Evolutionary conservation across 192 early-diverging fungal genomes (phyloP).

Genomic region (Backusella luteola): DNA sequence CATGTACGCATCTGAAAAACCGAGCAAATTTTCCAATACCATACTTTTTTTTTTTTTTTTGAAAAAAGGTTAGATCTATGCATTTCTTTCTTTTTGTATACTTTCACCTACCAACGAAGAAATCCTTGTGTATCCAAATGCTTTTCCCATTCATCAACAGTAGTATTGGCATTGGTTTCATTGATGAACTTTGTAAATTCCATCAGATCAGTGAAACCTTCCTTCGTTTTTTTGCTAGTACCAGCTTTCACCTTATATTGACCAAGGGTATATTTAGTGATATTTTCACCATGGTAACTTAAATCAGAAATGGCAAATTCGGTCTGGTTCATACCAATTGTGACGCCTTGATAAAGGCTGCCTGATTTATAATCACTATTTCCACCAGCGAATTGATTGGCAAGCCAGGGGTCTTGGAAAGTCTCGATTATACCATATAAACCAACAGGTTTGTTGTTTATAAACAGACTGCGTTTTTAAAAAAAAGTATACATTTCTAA

Average conservation of each 20-base stretch:
- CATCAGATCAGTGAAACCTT: background rate
- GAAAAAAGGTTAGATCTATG: background rate
- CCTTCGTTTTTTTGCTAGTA: background rate
- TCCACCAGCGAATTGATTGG: slow-evolving; percentile 25
- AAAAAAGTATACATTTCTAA: background rate
- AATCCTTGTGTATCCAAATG: slow-evolving; percentile 2
- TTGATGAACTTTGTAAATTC: slow-evolving; percentile 10
- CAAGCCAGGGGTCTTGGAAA: slow-evolving; percentile 40
- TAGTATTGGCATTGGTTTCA: background rate
- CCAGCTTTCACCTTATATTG: slow-evolving; percentile 11
- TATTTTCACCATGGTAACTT: background rate
- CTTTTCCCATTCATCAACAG: slow-evolving; percentile 5
- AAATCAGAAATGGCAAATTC: background rate
- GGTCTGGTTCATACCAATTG: background rate
- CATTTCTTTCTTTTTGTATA: background rate
- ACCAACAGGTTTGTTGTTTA: slow-evolving; percentile 9
- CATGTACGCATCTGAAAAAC: slow-evolving; percentile 9
- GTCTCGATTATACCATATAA: slow-evolving; percentile 24
- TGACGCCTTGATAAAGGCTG: background rate
- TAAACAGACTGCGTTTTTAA: slow-evolving; percentile 7
- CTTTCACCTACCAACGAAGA: background rate
- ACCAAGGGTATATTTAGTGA: slow-evolving; percentile 1
- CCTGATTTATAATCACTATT: slow-evolving; percentile 24
- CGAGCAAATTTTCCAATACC: background rate
- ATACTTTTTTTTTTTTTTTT: background rate